These are phyloP conservation scores for Diaporthe citri DNA, from an alignment of 2,329 filamentous ascomycete genomes.

Conservation along the genomic window DNA sequence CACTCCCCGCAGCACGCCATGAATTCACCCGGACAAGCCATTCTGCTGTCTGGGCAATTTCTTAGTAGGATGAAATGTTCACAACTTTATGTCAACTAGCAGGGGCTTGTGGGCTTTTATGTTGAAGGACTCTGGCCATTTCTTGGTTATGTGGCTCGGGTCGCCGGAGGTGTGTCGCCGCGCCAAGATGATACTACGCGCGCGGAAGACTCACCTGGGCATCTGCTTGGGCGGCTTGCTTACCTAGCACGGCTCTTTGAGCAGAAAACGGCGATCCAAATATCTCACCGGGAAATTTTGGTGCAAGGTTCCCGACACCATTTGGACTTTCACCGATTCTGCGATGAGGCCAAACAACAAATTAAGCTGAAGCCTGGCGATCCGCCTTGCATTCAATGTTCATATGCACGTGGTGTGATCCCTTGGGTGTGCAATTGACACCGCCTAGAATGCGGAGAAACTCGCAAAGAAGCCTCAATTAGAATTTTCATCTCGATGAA, in stretches of 20 bases:
- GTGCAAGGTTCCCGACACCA: not conserved
- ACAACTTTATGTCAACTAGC: not conserved
- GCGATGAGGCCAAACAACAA: not conserved
- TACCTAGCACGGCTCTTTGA: not conserved
- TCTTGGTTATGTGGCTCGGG: slow-evolving; percentile 4
- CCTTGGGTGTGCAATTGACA: no score
- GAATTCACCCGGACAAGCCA: slow-evolving; percentile 33
- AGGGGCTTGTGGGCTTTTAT: not conserved
- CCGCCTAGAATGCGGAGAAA: no score
- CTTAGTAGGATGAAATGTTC: slow-evolving; percentile 14
- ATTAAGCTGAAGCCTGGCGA: not conserved
- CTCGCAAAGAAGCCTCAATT: no score
- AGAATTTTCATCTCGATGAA: no score
- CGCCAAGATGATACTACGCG: slow-evolving; percentile 2
- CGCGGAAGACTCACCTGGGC: not conserved
- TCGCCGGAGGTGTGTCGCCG: slow-evolving; percentile 5
- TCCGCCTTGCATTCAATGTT: no score
- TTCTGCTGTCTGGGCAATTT: slow-evolving; percentile 5
- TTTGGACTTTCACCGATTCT: not conserved
- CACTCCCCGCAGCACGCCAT: slow-evolving; percentile 36
- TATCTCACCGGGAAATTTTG: not conserved
- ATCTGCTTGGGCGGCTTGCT: not conserved
- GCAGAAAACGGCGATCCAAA: not conserved
- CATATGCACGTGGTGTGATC: no score
- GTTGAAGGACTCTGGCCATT: not conserved